A percentile compares a stretch with the other conserved stretches of the same genome.
Evolutionary conservation across 2,329 filamentous ascomycete genomes (phyloP).

Genomic region (Delphinella strobiligena): DNA sequence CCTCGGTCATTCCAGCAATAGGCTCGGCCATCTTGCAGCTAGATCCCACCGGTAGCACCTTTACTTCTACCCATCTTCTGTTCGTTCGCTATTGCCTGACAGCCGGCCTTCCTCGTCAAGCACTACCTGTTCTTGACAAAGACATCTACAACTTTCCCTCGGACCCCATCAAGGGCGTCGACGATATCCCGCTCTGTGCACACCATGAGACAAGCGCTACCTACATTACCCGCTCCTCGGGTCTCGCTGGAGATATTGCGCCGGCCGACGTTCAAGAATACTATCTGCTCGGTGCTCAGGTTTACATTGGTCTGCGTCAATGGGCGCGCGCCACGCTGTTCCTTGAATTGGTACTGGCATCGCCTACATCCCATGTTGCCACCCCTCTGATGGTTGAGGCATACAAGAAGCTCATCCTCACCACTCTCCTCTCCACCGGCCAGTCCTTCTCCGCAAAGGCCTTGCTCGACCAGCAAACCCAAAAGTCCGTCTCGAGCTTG

Average conservation of each 20-base stretch:
- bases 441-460: conserved; percentile 44
- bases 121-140: conserved; percentile 50
- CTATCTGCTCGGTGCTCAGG: conserved; percentile 38
- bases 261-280: conserved; percentile 41
- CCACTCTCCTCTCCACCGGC: conserved; percentile 60
- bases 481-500: conserved; percentile 45
- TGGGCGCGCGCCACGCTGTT: conserved; percentile 33
- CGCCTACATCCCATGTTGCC: conserved; percentile 51
- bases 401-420: conserved; percentile 82
- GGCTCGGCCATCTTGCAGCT: conserved; percentile 48
- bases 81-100: conserved; percentile 47
- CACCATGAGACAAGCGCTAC: conserved; percentile 32
- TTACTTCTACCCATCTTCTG: conserved; percentile 51
- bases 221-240: conserved; percentile 49
- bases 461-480: conserved; percentile 40
- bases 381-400: conserved; percentile 70
- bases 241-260: conserved; percentile 45
- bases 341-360: conserved; percentile 44
- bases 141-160: conserved; percentile 54
- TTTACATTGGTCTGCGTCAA: conserved; percentile 32
- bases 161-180: conserved; percentile 18
- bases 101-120: conserved; percentile 41
- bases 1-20: conserved; percentile 23
- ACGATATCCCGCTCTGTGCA: conserved; percentile 28
- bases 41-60: conserved; percentile 53